Percentiles rank a stretch among this genome's conserved stretches.
phyloP scores from a whole-genome alignment of 2,329 filamentous ascomycete species.

The Chaetomium sp. region DNA sequence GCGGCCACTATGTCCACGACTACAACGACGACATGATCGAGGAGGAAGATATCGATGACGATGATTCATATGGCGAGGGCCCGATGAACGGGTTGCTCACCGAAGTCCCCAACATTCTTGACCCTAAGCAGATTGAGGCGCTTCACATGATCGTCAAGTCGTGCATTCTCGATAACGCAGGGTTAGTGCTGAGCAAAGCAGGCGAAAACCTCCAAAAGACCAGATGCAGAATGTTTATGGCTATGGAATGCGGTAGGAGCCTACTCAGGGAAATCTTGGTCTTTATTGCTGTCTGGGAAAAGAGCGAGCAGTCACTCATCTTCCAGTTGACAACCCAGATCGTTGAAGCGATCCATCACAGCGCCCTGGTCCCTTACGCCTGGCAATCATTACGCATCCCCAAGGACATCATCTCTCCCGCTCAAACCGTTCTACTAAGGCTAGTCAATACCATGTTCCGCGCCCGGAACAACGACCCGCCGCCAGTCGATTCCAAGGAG shows the following conservation, averaged over 20 bases:
- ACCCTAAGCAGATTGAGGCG: constrained; percentile 93
- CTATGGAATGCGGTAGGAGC: constrained; percentile 87
- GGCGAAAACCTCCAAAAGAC: constrained; percentile 88
- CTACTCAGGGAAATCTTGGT: constrained; percentile 87
- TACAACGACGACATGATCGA: constrained; percentile 60
- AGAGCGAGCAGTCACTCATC: constrained; percentile 89
- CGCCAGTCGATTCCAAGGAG: constrained; percentile 52
- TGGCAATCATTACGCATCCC: constrained; percentile 90
- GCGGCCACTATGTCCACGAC: constrained; percentile 38
- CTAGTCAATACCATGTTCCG: constrained; percentile 89
- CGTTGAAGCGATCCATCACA: constrained; percentile 87
- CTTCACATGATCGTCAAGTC: constrained; percentile 97
- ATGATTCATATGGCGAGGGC: constrained; percentile 78
- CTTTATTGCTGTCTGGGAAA: constrained; percentile 96
- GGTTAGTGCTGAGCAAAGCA: constrained; percentile 65
- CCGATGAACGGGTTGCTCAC: constrained; percentile 83
- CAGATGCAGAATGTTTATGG: constrained; percentile 84
- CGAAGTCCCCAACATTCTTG: constrained; percentile 90
- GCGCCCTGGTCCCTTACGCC: constrained; percentile 84
- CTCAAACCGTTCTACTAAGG: constrained; percentile 89
- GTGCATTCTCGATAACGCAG: constrained; percentile 82
- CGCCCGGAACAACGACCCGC: constrained; percentile 47
- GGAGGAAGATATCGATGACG: constrained; percentile 70
- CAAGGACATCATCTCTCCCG: constrained; percentile 94
- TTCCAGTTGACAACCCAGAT: constrained; percentile 97